Percentiles rank a stretch among this genome's conserved stretches.
Conservation (phyloP, 176 grass and related monocot genomes). For the Oryza meyeriana region DNA sequence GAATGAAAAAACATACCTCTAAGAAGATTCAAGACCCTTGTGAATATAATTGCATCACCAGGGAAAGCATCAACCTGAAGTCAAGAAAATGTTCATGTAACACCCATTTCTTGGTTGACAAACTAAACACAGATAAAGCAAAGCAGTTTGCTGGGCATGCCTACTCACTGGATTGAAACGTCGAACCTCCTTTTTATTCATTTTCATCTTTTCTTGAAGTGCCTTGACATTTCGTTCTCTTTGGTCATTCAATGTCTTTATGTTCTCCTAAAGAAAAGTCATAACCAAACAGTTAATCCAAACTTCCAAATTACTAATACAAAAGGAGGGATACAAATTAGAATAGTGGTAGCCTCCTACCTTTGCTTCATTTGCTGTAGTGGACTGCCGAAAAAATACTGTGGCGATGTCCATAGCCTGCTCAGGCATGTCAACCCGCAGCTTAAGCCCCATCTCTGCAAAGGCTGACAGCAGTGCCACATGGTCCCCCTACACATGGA, state of each 20-base stretch:
- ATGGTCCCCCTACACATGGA: conserved; percentile 72
- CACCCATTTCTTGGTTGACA: neutral
- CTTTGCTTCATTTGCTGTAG: conserved; percentile 73
- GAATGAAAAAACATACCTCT: conserved; percentile 59
- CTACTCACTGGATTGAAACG: conserved; percentile 90
- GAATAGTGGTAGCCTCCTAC: conserved; percentile 19
- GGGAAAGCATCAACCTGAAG: conserved; percentile 97
- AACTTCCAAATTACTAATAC: neutral
- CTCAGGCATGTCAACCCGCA: conserved; percentile 95
- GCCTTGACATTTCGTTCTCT: conserved; percentile 71
- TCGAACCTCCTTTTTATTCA: conserved; percentile 70
- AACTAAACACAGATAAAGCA: neutral
- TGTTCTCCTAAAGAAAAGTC: conserved; percentile 59
- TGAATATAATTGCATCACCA: conserved; percentile 95
- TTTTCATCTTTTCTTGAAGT: conserved; percentile 79
- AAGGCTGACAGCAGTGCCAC: conserved; percentile 90
- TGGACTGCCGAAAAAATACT: conserved; percentile 80
- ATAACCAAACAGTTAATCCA: conserved; percentile 24
- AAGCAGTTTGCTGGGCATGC: conserved; percentile 4
- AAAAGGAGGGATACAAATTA: neutral
- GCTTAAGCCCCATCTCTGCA: conserved; percentile 95
- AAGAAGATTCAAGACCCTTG: conserved; percentile 96
- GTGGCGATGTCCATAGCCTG: conserved; percentile 82
- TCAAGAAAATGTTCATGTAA: conserved; percentile 15
- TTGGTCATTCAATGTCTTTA: conserved; percentile 73